Evolutionary conservation across 2,329 filamentous ascomycete species (phyloP), one percentile per base, ranked within the genome.

Genomic region (Botrytis byssoidea): DNA sequence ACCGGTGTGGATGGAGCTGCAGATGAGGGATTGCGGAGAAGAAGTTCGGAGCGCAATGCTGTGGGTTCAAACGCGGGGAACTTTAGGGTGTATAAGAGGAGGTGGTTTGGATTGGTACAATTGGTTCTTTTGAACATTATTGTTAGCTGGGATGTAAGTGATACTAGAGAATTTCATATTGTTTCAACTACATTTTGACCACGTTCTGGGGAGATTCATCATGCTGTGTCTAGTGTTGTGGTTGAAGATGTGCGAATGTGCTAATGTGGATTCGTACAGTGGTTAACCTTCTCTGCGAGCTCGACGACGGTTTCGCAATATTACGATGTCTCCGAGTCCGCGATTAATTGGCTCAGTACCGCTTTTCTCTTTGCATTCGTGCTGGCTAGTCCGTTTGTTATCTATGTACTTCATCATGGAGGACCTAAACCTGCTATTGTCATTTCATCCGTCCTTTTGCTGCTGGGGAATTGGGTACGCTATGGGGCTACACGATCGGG

Each of bases 331-430:
- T 87, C 87, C 48, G 90, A 95, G 79, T 90, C 89, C 25, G 88
- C 89, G 46, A 92, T 98, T 83, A 98, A 98, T 83, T 98, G 96
- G 96, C 87, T 97, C 76, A 94, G 92, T 80, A 98, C 92, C 0
- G 91, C 87, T 57, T 97, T 97, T 81, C 86, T 97, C 67, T 95
- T 98, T 81, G 86, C 94, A 70, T 98, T 97, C 80, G 89, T 92
- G 63, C 85, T 88, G 77, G 86, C 91, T 60, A 90, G 90, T 65
- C 95, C 96, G 72, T 79, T 91, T 60, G 89, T 90, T 63, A 92
- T 98, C 79, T 92, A 90, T 82, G 89, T 91, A 40, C 87, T 98
- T 46, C 93, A 97, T 82, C 88, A 86, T 79, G 85, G 87, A 70
- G 94, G 95, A 0, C 93, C 95, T 2, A 95, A 92, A 82, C 85